These are phyloP conservation scores for Cutaneotrichosporon daszewskae DNA, from an alignment of 1,284 basidiomycete species.

Conservation along the genomic window DNA sequence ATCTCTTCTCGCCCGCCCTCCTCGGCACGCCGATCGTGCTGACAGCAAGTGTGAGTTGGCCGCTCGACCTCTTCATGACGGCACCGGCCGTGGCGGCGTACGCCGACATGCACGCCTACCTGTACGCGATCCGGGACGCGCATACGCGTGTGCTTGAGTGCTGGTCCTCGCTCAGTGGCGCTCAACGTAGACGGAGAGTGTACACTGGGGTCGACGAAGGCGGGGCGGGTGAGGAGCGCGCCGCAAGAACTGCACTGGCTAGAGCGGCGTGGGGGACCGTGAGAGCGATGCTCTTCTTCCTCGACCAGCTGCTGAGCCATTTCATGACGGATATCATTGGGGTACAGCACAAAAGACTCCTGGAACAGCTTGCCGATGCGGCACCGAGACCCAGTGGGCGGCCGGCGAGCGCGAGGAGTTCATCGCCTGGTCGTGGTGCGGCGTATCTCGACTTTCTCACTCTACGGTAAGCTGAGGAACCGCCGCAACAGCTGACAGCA, in stretches of 20 bases:
- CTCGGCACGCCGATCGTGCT: conserved; percentile 70
- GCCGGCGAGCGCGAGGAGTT: background rate
- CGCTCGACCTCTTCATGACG: conserved; percentile 81
- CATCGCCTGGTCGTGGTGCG: conserved; percentile 2
- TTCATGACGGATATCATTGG: conserved; percentile 87
- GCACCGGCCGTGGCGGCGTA: conserved; percentile 68
- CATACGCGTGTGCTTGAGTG: conserved; percentile 70
- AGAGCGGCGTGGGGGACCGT: conserved; percentile 79
- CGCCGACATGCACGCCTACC: conserved; percentile 69
- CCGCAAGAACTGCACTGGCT: conserved; percentile 55
- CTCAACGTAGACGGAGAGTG: conserved; percentile 68
- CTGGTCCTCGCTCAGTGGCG: conserved; percentile 75
- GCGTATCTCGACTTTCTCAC: conserved; percentile 71
- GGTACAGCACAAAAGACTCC: conserved; percentile 58
- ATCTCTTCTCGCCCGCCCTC: conserved; percentile 63
- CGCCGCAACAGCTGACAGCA: conserved; percentile 9
- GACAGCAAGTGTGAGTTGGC: conserved; percentile 69
- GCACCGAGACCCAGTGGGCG: background rate
- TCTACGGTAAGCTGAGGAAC: conserved; percentile 53
- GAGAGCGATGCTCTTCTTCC: conserved; percentile 81
- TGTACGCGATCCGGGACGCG: conserved; percentile 73
- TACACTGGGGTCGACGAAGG: conserved; percentile 85
- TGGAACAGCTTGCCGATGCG: conserved; percentile 27
- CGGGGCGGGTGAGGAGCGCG: conserved; percentile 64
- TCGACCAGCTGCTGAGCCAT: conserved; percentile 69